Conservation (phyloP, 2,329 filamentous ascomycete species). For the Aspergillus arachidicola region DNA sequence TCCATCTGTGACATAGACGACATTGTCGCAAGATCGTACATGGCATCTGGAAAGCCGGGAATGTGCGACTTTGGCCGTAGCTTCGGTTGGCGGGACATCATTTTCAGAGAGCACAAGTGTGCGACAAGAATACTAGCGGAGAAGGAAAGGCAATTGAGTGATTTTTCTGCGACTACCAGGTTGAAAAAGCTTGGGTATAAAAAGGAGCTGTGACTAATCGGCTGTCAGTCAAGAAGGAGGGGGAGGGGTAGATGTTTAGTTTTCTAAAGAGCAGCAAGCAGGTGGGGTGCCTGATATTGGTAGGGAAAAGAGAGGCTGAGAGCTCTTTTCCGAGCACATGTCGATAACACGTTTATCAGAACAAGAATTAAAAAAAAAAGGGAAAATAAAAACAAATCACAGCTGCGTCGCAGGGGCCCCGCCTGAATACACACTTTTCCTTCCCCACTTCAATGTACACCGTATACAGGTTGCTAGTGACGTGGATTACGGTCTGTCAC, state of each 20-base stretch:
- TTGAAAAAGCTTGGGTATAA: conserved; percentile 4
- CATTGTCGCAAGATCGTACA: conserved; percentile 36
- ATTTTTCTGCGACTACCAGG: not conserved
- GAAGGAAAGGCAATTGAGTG: conserved; percentile 10
- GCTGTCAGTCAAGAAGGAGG: conserved; percentile 13
- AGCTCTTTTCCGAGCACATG: conserved; percentile 15
- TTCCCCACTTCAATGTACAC: conserved; percentile 23
- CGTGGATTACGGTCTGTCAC: conserved; percentile 34
- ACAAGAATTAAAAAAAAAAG: not conserved
- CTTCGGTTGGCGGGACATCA: conserved; percentile 47
- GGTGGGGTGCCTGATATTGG: conserved; percentile 22
- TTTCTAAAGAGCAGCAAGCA: conserved; percentile 16
- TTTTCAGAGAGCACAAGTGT: conserved; percentile 1
- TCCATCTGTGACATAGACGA: conserved; percentile 36
- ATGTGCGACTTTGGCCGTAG: conserved; percentile 42
- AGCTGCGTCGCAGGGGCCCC: conserved; percentile 24
- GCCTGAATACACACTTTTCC: conserved; percentile 25
- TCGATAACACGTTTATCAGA: conserved; percentile 30
- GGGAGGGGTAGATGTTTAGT: conserved; percentile 18
- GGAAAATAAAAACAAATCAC: not conserved
- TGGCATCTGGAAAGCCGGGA: conserved; percentile 37
- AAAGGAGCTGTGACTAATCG: conserved; percentile 2
- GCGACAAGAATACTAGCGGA: conserved; percentile 7
- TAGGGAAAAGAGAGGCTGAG: conserved; percentile 21
- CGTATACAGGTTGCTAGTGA: conserved; percentile 29